phyloP scores from a whole-genome alignment of 2,329 filamentous ascomycete genomes.

The Neophaeococcomyces aloes region DNA sequence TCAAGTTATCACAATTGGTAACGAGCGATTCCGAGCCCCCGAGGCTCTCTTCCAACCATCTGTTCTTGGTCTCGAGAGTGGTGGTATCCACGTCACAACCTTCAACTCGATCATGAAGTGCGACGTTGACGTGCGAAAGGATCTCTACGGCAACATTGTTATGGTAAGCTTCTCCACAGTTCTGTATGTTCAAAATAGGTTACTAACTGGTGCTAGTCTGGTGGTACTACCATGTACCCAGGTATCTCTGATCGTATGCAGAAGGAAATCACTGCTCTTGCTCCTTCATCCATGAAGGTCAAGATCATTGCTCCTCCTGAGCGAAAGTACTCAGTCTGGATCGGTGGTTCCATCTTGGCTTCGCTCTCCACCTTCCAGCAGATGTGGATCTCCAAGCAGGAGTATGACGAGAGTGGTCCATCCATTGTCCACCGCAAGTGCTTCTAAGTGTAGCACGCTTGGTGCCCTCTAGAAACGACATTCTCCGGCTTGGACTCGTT shows the following conservation, averaged over 20 bases:
- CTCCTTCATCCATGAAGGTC: constrained; percentile 99
- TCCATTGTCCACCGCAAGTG: constrained; percentile 99
- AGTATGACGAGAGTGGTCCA: constrained; percentile 99
- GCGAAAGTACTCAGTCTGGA: constrained; percentile 99
- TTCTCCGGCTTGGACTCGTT: constrained; percentile 1
- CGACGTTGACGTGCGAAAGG: constrained; percentile 99
- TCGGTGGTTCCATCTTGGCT: constrained; percentile 99
- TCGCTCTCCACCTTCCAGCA: constrained; percentile 99
- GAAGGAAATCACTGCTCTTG: constrained; percentile 99
- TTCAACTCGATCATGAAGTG: constrained; percentile 99
- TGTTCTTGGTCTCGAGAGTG: constrained; percentile 94
- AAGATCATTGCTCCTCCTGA: constrained; percentile 99
- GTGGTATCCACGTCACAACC: constrained; percentile 98
- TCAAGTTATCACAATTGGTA: constrained; percentile 99
- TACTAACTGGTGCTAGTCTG: constrained; percentile 55
- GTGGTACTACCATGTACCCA: constrained; percentile 99
- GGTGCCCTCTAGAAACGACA: background rate
- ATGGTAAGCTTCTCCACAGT: constrained; percentile 60
- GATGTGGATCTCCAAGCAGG: constrained; percentile 99
- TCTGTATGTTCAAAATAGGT: constrained; percentile 2
- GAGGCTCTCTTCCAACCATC: constrained; percentile 99
- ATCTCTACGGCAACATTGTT: constrained; percentile 99
- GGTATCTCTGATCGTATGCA: constrained; percentile 99
- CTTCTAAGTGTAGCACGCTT: constrained; percentile 59
- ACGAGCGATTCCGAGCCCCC: constrained; percentile 99